Conservation (phyloP, 2,329 filamentous ascomycete genomes). For the Neofusicoccum parvum region DNA sequence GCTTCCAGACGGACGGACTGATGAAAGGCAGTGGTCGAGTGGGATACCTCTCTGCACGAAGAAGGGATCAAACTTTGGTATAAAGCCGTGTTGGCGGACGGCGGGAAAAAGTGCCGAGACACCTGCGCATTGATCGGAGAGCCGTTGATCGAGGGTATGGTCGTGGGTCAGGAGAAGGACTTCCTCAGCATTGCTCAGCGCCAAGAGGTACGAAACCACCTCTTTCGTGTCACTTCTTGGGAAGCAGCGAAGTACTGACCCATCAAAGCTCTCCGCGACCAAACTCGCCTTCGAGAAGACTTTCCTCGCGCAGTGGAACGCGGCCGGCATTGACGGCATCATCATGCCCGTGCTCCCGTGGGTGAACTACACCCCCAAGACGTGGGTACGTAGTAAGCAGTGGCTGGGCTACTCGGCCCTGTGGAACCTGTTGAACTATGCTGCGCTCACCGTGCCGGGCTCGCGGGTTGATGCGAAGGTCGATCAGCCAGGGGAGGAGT, state of each 20-base stretch:
- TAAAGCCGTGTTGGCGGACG: constrained; percentile 26
- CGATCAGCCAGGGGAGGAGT: constrained; percentile 11
- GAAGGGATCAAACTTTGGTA: constrained; percentile 24
- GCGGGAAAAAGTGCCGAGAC: constrained; percentile 22
- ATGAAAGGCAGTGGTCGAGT: constrained; percentile 27
- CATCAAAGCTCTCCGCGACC: constrained; percentile 11
- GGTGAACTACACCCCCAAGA: constrained; percentile 26
- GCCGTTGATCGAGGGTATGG: constrained; percentile 28
- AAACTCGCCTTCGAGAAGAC: constrained; percentile 20
- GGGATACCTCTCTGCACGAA: constrained; percentile 24
- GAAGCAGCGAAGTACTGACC: neutral
- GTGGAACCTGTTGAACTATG: constrained; percentile 32
- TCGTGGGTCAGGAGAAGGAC: constrained; percentile 25
- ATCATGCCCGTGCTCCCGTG: constrained; percentile 25
- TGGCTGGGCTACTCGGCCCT: constrained; percentile 36
- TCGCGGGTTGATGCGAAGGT: constrained; percentile 5
- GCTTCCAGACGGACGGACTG: too few relatives aligned
- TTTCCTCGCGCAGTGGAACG: constrained; percentile 23
- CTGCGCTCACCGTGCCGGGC: constrained; percentile 21
- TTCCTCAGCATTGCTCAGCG: constrained; percentile 22
- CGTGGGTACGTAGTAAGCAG: constrained; percentile 27
- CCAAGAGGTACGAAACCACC: constrained; percentile 19
- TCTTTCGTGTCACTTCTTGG: too few relatives aligned
- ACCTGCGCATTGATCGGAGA: constrained; percentile 25
- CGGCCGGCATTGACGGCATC: constrained; percentile 23